Percentiles rank a stretch among this genome's conserved stretches.
Conservation (phyloP, 139 green algal species). For the Picochlorum sp. region DNA sequence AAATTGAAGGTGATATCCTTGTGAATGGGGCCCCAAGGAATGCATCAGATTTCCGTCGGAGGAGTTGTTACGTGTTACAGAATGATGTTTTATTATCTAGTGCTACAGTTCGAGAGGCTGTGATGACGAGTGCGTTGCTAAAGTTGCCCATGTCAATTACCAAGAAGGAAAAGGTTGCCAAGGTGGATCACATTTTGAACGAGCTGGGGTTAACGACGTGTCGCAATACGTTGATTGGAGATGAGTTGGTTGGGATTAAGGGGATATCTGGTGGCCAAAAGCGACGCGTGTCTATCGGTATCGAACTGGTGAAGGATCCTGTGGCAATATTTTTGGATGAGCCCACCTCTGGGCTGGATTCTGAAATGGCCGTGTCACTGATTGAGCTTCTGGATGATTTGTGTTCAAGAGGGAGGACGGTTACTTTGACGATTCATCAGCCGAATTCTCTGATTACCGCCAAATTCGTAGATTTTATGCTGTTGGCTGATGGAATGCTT, state of each 20-base stretch:
- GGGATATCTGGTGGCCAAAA: constrained; percentile 65
- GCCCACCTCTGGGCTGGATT: constrained; percentile 62
- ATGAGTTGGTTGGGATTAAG: constrained; percentile 52
- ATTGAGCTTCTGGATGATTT: constrained; percentile 40
- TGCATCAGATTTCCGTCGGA: constrained; percentile 6
- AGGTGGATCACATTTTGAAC: constrained; percentile 47
- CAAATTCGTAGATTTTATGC: constrained; percentile 66
- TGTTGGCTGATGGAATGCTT: constrained; percentile 46
- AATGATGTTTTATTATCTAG: constrained; percentile 48
- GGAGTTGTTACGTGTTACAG: constrained; percentile 55
- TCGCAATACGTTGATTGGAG: constrained; percentile 52
- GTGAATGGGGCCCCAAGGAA: constrained; percentile 35
- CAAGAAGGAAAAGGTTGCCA: constrained; percentile 23
- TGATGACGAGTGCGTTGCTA: constrained; percentile 52
- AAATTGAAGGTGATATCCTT: constrained; percentile 31
- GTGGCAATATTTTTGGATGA: constrained; percentile 64
- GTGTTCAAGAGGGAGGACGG: constrained; percentile 33
- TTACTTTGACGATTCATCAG: constrained; percentile 65
- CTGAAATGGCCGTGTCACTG: constrained; percentile 57
- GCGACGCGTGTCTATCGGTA: constrained; percentile 46
- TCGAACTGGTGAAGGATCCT: constrained; percentile 65
- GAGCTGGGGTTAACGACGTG: constrained; percentile 48
- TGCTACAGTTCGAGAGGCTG: constrained; percentile 50
- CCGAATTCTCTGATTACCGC: constrained; percentile 58
- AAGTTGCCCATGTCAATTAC: constrained; percentile 40